Conservation (phyloP, 768 basidiomycete genomes). For the Leccinum imitatum region DNA sequence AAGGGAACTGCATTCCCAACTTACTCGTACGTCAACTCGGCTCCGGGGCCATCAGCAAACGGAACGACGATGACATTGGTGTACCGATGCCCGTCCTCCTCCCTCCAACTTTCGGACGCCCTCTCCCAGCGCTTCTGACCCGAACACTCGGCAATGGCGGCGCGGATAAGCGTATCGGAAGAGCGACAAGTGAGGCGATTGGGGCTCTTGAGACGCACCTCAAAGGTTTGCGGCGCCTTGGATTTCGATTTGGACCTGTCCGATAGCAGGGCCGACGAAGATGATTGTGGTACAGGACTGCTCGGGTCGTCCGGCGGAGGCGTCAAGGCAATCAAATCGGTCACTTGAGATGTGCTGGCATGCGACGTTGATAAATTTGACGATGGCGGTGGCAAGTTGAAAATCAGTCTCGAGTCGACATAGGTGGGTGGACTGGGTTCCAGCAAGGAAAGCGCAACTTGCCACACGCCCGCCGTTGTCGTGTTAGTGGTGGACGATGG, state of each 20-base stretch:
- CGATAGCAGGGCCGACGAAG: not conserved
- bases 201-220: slow-evolving; percentile 33
- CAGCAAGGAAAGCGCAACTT: slow-evolving; percentile 49
- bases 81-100: slow-evolving; percentile 1
- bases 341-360: not conserved
- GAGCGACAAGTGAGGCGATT: slow-evolving; percentile 27
- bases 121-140: slow-evolving; percentile 1
- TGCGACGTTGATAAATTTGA: not conserved
- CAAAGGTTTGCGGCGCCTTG: slow-evolving; percentile 6
- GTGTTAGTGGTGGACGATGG: slow-evolving; percentile 5
- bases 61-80: slow-evolving; percentile 37
- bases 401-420: slow-evolving; percentile 51
- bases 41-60: slow-evolving; percentile 40
- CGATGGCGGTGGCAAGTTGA: slow-evolving; percentile 34
- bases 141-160: slow-evolving; percentile 6
- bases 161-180: slow-evolving; percentile 2
- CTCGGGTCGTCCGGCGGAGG: not conserved
- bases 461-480: slow-evolving; percentile 31
- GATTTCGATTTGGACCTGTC: slow-evolving; percentile 8
- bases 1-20: slow-evolving; percentile 21
- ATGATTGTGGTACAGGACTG: not conserved
- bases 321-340: slow-evolving; percentile 12
- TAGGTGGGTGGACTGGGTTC: slow-evolving; percentile 60
- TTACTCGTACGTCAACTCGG: slow-evolving; percentile 54
- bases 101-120: slow-evolving; percentile 17